Evolutionary conservation across 148 eudicot species (phyloP), one percentile per base, ranked within the genome.

Genomic region (Hydrangea macrophylla): DNA sequence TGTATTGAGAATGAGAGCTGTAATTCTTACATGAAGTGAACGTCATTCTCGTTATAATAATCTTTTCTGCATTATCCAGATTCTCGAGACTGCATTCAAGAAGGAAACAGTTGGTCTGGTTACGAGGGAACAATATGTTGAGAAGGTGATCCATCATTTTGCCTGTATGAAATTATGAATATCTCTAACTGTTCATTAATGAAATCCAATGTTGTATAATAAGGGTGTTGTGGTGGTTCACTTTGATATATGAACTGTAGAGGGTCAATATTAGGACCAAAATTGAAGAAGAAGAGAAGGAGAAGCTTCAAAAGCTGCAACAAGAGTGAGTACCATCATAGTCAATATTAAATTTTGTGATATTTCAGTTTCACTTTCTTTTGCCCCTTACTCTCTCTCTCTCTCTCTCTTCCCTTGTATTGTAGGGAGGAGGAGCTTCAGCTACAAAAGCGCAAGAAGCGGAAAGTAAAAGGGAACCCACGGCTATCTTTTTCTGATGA

Each of bases 271-370:
- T 93, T 28, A 79, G 77, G 79, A 93, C 75, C 72, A 93, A 93
- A 70, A 62, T 90, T 59, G 98, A 93, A 82, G 98, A 93, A 84
- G 98, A 93, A 86, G 98, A 93, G 79, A 93, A 88, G 79, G 98
- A 93, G 81, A 90, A 90, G 70, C 86, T 90, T 58, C 96, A 74
- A 70, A 93, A 93, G 81, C 71, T 88, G 77, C 92, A 79, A 71
- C 90, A 93, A 83, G 96, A 93, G 96, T 93, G 75, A 88, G 98
- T 80, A 23, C 9, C 59, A 18, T 28, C 26, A 5, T 9, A 26
- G 22, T 9, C 25, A 25, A 39, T 15, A 7, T 5, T 39, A 23
- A 51, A 42, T 25, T 55, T 31, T 31, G 68, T 20, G 20, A 15
- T 44, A 59, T 20, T 39, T 15, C 28, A 27, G 20, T 24, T 31